Evolutionary conservation across 345 rosid genomes (phyloP).

Genomic region (Eucalyptus cloeziana): DNA sequence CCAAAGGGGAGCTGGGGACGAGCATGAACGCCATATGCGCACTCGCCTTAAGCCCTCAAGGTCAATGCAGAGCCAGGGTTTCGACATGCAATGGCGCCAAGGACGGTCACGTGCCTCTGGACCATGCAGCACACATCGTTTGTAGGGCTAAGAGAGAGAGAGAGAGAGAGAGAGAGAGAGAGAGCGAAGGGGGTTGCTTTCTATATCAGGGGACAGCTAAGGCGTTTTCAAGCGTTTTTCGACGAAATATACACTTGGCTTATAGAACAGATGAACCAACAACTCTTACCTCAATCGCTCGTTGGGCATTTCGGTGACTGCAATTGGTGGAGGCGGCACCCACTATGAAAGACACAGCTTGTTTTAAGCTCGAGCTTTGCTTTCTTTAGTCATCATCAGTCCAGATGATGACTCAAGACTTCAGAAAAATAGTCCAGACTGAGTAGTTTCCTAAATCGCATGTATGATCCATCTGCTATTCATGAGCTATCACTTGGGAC

Average conservation of each 20-base stretch:
- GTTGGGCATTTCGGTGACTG: not conserved
- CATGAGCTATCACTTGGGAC: not conserved
- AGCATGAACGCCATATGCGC: slow-evolving; percentile 12
- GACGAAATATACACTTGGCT: not conserved
- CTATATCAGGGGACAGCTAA: not conserved
- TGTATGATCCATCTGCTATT: not conserved
- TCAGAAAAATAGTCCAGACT: not conserved
- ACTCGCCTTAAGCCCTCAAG: not conserved
- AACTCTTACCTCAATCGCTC: not conserved
- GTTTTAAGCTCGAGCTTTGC: not conserved
- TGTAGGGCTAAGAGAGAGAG: not conserved
- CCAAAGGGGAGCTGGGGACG: not conserved
- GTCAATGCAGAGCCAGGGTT: not conserved
- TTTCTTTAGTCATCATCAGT: not conserved
- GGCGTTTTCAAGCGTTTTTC: not conserved
- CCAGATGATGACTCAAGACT: not conserved
- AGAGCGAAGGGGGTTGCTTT: not conserved
- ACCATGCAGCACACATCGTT: slow-evolving; percentile 6
- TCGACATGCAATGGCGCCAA: not conserved
- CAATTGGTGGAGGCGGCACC: not conserved
- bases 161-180: not conserved
- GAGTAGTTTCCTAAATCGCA: not conserved
- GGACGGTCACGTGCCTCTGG: slow-evolving; percentile 23
- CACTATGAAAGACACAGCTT: not conserved
- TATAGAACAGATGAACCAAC: not conserved